phyloP scores from a whole-genome alignment of 2,329 filamentous ascomycete genomes.

The Phyllachora maydis region DNA sequence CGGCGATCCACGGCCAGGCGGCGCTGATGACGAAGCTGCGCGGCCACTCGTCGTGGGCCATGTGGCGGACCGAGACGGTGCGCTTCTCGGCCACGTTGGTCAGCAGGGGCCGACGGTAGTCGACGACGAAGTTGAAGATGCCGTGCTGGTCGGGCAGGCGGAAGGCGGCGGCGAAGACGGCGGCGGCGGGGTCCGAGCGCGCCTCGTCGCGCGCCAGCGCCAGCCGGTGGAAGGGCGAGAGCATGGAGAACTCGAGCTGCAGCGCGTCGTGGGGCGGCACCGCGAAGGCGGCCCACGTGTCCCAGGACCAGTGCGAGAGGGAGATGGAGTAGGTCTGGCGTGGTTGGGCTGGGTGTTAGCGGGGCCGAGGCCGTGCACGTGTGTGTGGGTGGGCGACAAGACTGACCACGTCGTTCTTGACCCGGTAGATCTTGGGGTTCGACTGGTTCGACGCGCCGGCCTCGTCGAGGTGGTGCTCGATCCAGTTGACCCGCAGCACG shows the following conservation, averaged over 20 bases:
- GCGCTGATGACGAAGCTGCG: conserved; percentile 76
- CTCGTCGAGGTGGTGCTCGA: conserved; percentile 56
- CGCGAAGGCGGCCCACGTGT: conserved; percentile 55
- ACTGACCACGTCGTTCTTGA: conserved; percentile 93
- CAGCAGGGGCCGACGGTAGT: conserved; percentile 90
- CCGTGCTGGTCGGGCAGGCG: conserved; percentile 89
- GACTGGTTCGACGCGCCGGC: conserved; percentile 30
- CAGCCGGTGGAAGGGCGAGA: conserved; percentile 89
- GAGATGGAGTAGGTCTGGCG: conserved; percentile 74
- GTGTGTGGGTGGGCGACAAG: no score
- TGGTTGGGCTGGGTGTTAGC: conserved; percentile 1
- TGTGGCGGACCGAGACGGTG: conserved; percentile 86
- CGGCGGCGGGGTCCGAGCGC: conserved; percentile 39
- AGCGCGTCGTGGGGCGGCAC: conserved; percentile 50
- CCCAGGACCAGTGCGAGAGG: conserved; percentile 63
- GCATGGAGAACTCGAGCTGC: conserved; percentile 96
- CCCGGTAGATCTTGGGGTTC: conserved; percentile 79
- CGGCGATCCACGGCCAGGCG: conserved; percentile 87
- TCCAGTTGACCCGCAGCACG: conserved; percentile 63
- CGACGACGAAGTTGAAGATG: conserved; percentile 95
- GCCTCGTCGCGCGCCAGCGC: conserved; percentile 32
- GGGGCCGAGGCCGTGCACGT: background rate
- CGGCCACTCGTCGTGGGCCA: conserved; percentile 93
- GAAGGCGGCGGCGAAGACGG: conserved; percentile 57
- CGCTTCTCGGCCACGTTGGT: conserved; percentile 83